Conservation (phyloP, 2,329 filamentous ascomycete genomes). For the Aspergillus niger region DNA sequence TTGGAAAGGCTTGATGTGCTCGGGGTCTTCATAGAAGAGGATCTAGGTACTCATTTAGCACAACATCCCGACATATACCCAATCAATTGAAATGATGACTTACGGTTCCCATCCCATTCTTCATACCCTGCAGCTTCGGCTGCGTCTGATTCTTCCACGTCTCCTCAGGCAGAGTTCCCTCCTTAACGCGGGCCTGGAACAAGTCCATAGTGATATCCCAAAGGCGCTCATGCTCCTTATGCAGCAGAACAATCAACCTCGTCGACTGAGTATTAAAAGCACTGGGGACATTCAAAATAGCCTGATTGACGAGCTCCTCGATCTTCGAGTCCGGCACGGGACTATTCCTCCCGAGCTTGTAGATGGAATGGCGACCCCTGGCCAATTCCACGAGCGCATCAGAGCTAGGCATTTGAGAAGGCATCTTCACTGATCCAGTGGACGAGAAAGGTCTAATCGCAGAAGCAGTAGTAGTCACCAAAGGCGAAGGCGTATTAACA, state of each 20-base stretch:
- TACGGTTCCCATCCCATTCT: constrained; percentile 73
- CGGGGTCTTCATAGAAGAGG: constrained; percentile 83
- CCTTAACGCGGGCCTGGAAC: constrained; percentile 69
- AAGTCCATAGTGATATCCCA: constrained; percentile 73
- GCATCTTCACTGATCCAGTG: constrained; percentile 2
- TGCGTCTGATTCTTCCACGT: constrained; percentile 55
- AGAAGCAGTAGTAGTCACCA: constrained; percentile 22
- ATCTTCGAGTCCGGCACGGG: constrained; percentile 40
- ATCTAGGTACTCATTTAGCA: constrained; percentile 42
- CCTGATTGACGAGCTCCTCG: constrained; percentile 42
- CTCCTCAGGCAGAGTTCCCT: constrained; percentile 49
- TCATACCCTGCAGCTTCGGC: constrained; percentile 61
- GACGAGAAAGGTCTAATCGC: constrained; percentile 20
- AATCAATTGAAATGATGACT: constrained; percentile 21
- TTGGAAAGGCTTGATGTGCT: constrained; percentile 66
- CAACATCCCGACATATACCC: not conserved
- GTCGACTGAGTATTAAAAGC: constrained; percentile 89
- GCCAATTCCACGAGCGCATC: constrained; percentile 34
- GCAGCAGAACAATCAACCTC: constrained; percentile 75
- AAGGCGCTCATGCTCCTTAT: constrained; percentile 80
- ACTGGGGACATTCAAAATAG: constrained; percentile 70
- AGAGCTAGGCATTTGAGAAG: constrained; percentile 15
- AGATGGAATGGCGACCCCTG: constrained; percentile 40
- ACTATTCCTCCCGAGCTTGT: constrained; percentile 37
- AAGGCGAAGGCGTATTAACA: constrained; percentile 21